Evolutionary conservation across 108 stramenopile species (phyloP).

Genomic region (Nitzschia inconspicua): DNA sequence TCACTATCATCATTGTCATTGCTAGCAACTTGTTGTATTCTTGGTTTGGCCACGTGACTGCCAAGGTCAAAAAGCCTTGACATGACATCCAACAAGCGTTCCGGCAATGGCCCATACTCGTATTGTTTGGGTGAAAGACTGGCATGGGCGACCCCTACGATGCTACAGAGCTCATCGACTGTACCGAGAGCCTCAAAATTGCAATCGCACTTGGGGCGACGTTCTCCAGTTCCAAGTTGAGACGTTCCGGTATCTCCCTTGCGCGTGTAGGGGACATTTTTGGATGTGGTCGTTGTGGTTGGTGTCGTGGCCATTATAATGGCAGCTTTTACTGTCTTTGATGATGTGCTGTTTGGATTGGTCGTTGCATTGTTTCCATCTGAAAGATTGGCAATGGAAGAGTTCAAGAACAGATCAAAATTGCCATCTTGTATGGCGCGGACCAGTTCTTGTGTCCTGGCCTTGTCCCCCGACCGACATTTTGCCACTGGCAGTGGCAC

Average conservation of each 20-base stretch:
- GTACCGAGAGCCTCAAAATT: conserved; percentile 83
- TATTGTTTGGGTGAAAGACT: conserved; percentile 6
- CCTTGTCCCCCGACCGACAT: conserved; percentile 50
- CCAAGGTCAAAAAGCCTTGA: conserved; percentile 84
- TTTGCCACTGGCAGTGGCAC: conserved; percentile 17
- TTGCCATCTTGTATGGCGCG: conserved; percentile 3
- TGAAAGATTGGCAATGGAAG: no score
- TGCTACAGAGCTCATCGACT: conserved; percentile 80
- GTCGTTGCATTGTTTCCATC: no score
- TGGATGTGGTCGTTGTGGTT: conserved; percentile 27
- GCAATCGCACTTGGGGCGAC: conserved; percentile 66
- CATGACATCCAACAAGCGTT: conserved; percentile 71
- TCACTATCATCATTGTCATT: conserved; percentile 13
- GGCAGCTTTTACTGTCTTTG: background rate
- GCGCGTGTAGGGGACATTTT: conserved; percentile 88
- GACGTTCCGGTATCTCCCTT: conserved; percentile 70
- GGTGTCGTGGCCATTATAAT: background rate
- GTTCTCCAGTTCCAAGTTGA: conserved; percentile 71
- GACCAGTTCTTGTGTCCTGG: conserved; percentile 31
- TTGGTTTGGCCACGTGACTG: conserved; percentile 72
- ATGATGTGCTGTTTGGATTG: no score
- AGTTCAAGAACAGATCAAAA: no score
- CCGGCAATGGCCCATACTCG: conserved; percentile 50
- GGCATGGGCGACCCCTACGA: conserved; percentile 76
- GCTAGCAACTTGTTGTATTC: background rate